Percentiles rank a stretch among this genome's conserved stretches.
These are phyloP conservation scores for Echinosophora koreensis DNA, from an alignment of 306 rosid genomes.

Conservation along the genomic window DNA sequence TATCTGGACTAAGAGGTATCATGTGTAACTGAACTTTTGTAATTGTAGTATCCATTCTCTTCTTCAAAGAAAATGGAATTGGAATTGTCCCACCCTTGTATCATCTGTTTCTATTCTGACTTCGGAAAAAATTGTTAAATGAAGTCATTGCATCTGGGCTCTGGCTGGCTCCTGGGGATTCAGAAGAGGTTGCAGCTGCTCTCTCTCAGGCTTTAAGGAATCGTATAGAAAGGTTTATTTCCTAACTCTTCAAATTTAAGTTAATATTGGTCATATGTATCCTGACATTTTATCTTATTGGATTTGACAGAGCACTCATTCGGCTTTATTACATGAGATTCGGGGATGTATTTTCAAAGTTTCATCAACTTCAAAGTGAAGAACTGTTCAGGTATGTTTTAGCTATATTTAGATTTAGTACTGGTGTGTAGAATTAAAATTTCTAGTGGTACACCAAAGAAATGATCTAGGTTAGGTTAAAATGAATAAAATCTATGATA, in stretches of 20 bases:
- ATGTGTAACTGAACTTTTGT: constrained; percentile 37
- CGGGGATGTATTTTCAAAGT: constrained; percentile 94
- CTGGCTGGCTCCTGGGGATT: constrained; percentile 98
- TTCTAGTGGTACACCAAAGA: constrained; percentile 21
- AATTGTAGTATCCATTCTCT: constrained; percentile 17
- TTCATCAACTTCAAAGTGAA: constrained; percentile 75
- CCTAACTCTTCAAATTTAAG: constrained; percentile 37
- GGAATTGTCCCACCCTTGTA: constrained; percentile 1
- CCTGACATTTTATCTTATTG: constrained; percentile 48
- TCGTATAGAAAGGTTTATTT: constrained; percentile 76
- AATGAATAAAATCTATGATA: not conserved
- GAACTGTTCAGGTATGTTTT: constrained; percentile 76
- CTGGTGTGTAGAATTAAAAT: constrained; percentile 10
- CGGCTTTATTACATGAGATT: constrained; percentile 88
- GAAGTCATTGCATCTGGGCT: constrained; percentile 91
- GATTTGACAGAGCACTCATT: constrained; percentile 69
- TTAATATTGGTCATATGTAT: constrained; percentile 41
- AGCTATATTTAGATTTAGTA: constrained; percentile 36
- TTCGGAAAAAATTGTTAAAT: constrained; percentile 42
- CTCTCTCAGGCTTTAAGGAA: constrained; percentile 95
- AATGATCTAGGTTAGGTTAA: not conserved
- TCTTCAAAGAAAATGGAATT: constrained; percentile 35
- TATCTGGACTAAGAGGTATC: constrained; percentile 87
- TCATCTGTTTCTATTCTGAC: constrained; percentile 37
- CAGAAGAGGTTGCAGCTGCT: constrained; percentile 95